Evolutionary conservation across 495 filamentous ascomycete genomes (phyloP), one percentile per base, ranked within the genome.

Genomic region (Pyrenopolyporus hunteri): DNA sequence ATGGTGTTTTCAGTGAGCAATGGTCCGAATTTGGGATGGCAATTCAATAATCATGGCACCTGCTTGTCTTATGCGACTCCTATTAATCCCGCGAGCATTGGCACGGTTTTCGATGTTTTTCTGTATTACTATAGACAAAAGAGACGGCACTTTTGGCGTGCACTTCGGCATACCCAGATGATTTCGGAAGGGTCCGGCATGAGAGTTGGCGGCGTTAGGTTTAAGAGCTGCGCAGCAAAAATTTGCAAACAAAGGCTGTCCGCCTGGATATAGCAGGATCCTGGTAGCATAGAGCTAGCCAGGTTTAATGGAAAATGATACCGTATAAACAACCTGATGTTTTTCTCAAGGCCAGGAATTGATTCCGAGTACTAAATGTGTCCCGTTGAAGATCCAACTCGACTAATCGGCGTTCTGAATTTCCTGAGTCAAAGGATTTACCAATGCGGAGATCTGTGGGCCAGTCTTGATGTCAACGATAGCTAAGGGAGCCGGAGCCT

Each of bases 241-340:
- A 6, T 22, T 19, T 23, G 47, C 20, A 45, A 26, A 60, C 13
- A 23, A 46, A 19, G n/a, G 49, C 20, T 26, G 32, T 48, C 45
- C 13, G 17, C 45, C 39, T 37, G 45, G 32, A 40, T 57, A 63
- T 13, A 42, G 45, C 22, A 20, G n/a, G 36, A 14, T 44, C n/a
- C 51, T 45, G 19, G 32, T 50, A 43, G 59, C 59, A 45, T 45
- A 47, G 48, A 23, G 14, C 47, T 19, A 29, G 36, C 31, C 16
- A 31, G 31, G 22, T 22, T 45, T 56, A 44, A 61, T 48, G 49
- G 56, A 57, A 43, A 50, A 51, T 51, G 59, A 63, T 63, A 56
- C 52, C 23, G 22, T 13, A 29, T 44, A 19, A 10, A 9, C 9
- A 17, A 25, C 11, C 6, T 19, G 29, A n/a, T n/a, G n/a, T n/a